Base-by-base conservation (phyloP, 1,284 basidiomycete genomes). In the Heterobasidion annosum region DNA sequence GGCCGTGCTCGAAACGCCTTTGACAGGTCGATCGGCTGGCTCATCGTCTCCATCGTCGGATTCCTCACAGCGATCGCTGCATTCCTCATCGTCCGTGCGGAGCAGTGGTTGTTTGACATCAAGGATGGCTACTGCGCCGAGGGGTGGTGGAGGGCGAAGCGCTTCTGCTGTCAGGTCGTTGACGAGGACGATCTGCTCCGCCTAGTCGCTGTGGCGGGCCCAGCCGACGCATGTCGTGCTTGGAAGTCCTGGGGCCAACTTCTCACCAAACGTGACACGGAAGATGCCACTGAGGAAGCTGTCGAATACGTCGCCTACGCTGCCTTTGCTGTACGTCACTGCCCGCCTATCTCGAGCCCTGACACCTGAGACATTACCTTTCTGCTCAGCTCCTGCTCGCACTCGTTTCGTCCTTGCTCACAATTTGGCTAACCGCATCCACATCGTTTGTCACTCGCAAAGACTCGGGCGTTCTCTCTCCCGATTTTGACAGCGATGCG, bases 91-190 rank as follows among this genome's bases (percentile, higher is more conserved):
- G 83, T 96, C 43, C 83, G 91, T 34, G 77, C 81, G 55, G 96
- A 99, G 65, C 89, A 92, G 66, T 87, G 85, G 76, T 73, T 98
- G n/a, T 98, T 98, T 64, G 93, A 97, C 67, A 68, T 89, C 60
- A 98, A 98, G 69, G 91, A 93, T 54, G 96, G 96, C 0, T 93
- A 90, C 67, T 98, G 95, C 68, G 64, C 66, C 1, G 68, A 70
- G 0, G 75, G 76, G 1, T 90, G 88, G 85, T 87, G 80, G 70
- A 85, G 80, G 55, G 83, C 93, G 1, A 86, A 82, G 63, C 76
- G 84, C 2, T 92, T 93, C 68, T 98, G 94, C 67, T 96, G 93
- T 66, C 77, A 79, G 13, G 53, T 57, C 1, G 8, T n/a, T 32
- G 70, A 67, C 10, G 70, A 74, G 19, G 64, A 53, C 8, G 33